phyloP scores from a whole-genome alignment of 1,139 yeast genomes.

The Fermentozyma sake region DNA sequence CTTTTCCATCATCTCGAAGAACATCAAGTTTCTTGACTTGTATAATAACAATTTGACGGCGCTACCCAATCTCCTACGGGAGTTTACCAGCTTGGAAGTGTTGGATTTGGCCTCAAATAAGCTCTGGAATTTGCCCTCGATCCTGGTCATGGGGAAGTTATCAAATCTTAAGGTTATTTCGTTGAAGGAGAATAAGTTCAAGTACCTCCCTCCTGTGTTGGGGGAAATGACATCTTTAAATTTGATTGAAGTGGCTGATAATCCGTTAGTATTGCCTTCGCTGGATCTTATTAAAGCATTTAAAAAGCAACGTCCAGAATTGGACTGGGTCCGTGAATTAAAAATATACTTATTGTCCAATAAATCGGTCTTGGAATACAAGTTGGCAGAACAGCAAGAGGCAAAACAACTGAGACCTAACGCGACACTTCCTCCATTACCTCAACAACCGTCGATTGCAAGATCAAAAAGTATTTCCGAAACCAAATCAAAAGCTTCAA shows the following conservation, averaged over 20 bases:
- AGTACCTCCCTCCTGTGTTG: conserved; percentile 53
- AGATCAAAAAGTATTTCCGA: conserved; percentile 59
- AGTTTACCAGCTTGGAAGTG: conserved; percentile 50
- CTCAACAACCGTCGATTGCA: conserved; percentile 18
- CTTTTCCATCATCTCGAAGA: conserved; percentile 38
- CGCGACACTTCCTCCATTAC: conserved; percentile 7
- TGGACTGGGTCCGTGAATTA: conserved; percentile 55
- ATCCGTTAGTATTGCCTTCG: conserved; percentile 58
- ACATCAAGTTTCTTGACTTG: conserved; percentile 54
- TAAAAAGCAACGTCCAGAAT: conserved; percentile 36
- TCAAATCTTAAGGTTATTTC: conserved; percentile 53
- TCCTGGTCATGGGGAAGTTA: conserved; percentile 22
- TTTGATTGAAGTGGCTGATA: conserved; percentile 66
- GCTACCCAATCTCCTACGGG: conserved; percentile 46
- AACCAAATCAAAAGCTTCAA: conserved; percentile 53
- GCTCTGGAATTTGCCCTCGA: conserved; percentile 39
- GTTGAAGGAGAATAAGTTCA: conserved; percentile 57
- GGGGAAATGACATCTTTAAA: conserved; percentile 51
- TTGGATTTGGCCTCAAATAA: conserved; percentile 64
- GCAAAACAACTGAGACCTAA: conserved; percentile 7
- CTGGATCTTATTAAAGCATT: conserved; percentile 28
- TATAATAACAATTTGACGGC: conserved; percentile 53
- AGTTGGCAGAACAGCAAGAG: conserved; percentile 10
- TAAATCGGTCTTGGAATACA: conserved; percentile 19
- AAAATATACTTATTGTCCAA: conserved; percentile 37